phyloP scores from a whole-genome alignment of 225 moss, liverwort and hornwort species.

The Pseudisothecium myosuroides region DNA sequence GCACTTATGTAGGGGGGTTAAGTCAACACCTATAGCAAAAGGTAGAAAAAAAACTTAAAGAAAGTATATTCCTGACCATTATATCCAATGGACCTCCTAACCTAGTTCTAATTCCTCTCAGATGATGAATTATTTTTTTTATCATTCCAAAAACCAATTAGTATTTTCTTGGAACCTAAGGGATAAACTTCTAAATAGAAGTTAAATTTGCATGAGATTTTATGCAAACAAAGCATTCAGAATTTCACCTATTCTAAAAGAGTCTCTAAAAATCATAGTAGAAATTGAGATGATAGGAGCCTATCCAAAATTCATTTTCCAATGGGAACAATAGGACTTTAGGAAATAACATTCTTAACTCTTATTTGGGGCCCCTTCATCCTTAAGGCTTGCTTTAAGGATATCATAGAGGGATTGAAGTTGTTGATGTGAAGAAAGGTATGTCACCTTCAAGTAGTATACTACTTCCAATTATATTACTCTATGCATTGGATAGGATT shows the following conservation, averaged over 20 bases:
- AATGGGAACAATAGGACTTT: background rate
- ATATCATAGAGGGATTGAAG: background rate
- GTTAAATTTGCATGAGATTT: background rate
- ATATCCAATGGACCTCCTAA: no score
- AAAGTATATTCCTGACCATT: no score
- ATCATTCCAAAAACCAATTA: fast-evolving
- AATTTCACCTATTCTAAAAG: fast-evolving
- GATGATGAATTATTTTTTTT: no score
- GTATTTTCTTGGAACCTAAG: no score
- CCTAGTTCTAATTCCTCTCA: no score
- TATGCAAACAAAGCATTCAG: fast-evolving
- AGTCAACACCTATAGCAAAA: no score
- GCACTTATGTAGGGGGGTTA: no score
- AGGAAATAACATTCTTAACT: no score
- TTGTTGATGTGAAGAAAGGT: background rate
- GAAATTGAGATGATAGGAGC: background rate
- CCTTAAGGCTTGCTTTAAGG: no score
- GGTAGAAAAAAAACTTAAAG: no score
- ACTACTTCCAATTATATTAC: background rate
- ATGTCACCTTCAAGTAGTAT: background rate
- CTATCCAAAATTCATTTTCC: background rate
- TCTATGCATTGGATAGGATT: background rate
- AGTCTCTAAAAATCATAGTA: background rate
- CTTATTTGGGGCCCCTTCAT: background rate
- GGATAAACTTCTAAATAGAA: background rate